Evolutionary conservation across 495 filamentous ascomycete species (phyloP).

Genomic region (Hyaloscypha bicolor): DNA sequence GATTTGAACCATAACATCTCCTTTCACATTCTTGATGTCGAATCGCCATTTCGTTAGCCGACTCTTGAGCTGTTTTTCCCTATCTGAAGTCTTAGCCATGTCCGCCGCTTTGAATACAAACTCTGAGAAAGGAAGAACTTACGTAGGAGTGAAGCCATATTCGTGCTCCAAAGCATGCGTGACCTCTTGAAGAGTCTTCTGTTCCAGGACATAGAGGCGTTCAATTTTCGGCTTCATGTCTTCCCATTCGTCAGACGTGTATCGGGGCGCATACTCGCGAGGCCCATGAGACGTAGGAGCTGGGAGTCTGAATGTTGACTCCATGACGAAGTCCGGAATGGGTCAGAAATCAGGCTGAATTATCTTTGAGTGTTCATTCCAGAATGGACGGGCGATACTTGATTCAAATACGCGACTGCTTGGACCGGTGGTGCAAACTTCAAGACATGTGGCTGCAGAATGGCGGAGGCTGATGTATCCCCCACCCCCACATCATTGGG

Average conservation of each 20-base stretch:
- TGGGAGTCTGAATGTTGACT: neutral
- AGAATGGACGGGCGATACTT: neutral
- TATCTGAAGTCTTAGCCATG: neutral
- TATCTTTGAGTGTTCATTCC: neutral
- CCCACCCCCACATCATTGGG: neutral
- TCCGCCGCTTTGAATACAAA: neutral
- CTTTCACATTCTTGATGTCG: neutral
- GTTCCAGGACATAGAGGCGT: neutral
- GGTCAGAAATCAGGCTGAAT: neutral
- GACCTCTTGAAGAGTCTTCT: neutral
- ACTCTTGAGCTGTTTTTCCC: neutral
- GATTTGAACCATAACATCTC: neutral
- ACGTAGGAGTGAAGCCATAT: neutral
- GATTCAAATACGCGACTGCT: neutral
- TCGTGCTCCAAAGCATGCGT: neutral
- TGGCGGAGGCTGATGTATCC: neutral
- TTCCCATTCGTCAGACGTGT: neutral
- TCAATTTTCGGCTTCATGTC: neutral
- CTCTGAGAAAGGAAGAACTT: neutral
- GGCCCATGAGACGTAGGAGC: neutral
- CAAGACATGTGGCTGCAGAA: neutral
- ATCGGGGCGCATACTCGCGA: neutral
- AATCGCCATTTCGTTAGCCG: neutral
- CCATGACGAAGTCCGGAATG: neutral
- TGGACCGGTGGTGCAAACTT: neutral